A percentile compares a stretch with the other conserved stretches of the same genome.
phyloP scores from a whole-genome alignment of 2,329 filamentous ascomycete species.

The Ophiognomonia clavigignenti-juglandacearum region DNA sequence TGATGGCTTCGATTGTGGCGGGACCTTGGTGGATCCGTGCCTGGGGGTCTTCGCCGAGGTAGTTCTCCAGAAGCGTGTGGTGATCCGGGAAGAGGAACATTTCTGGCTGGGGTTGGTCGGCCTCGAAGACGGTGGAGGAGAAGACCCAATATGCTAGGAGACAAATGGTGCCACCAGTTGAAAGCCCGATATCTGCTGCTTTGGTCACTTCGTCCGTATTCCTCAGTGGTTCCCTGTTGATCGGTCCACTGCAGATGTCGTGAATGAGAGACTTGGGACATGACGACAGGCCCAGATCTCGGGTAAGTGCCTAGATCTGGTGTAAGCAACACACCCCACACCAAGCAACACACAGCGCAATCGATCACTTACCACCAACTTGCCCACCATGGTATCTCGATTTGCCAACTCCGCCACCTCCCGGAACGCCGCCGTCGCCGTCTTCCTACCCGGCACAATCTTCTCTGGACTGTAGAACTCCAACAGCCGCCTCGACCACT shows the following conservation, averaged over 20 bases:
- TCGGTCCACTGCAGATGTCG: conserved; percentile 35
- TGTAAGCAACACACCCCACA: conserved; percentile 12
- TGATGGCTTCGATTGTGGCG: conserved; percentile 54
- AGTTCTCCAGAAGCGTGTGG: conserved; percentile 45
- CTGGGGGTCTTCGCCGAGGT: conserved; percentile 47
- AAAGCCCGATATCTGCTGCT: conserved; percentile 50
- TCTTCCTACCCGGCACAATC: conserved; percentile 56
- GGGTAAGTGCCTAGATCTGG: conserved; percentile 51
- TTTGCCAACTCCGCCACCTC: conserved; percentile 57
- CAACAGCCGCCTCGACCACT: conserved; percentile 60
- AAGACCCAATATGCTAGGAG: conserved; percentile 60
- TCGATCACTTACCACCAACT: conserved; percentile 55
- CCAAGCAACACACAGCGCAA: not conserved
- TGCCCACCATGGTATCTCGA: conserved; percentile 63
- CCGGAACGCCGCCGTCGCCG: conserved; percentile 59
- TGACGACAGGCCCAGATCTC: conserved; percentile 53
- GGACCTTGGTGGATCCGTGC: conserved; percentile 42
- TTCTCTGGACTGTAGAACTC: conserved; percentile 64
- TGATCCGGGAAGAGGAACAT: conserved; percentile 59
- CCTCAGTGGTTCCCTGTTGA: conserved; percentile 40
- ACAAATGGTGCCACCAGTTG: conserved; percentile 54
- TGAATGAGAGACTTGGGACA: conserved; percentile 41
- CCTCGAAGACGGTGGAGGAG: conserved; percentile 55
- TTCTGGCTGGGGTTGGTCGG: conserved; percentile 46
- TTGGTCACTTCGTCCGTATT: conserved; percentile 20